Evolutionary conservation across 441 rosid species (phyloP).

Genomic region (Populus tomentosa): DNA sequence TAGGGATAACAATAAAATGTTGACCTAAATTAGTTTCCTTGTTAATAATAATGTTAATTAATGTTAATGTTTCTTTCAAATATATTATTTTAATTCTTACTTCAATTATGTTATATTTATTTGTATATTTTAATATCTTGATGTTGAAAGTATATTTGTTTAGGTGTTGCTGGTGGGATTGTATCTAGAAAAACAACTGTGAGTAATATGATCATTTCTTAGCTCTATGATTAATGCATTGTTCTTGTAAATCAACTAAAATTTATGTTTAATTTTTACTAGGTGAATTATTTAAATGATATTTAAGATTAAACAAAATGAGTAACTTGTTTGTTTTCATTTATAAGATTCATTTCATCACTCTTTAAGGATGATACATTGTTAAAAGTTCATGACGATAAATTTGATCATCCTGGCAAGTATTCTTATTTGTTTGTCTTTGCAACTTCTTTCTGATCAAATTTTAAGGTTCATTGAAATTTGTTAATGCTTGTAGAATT

Average conservation of each 20-base stretch:
- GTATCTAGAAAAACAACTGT: slow-evolving; percentile 96
- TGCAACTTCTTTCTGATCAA: background rate
- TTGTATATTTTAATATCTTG: background rate
- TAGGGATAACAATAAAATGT: too few species aligned
- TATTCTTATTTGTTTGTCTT: background rate
- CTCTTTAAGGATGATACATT: slow-evolving; percentile 47
- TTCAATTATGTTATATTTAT: background rate
- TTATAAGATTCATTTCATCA: slow-evolving; percentile 82
- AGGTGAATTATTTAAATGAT: background rate
- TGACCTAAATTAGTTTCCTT: too few species aligned
- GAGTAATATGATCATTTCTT: slow-evolving; percentile 85
- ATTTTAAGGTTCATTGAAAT: background rate
- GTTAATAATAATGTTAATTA: too few species aligned
- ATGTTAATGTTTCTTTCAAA: too few species aligned
- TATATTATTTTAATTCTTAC: background rate
- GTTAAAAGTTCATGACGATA: slow-evolving; percentile 71
- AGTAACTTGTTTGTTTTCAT: too few species aligned
- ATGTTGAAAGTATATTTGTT: background rate
- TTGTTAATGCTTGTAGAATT: background rate
- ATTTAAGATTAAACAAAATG: background rate
- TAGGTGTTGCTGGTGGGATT: slow-evolving; percentile 88
- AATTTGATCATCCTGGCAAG: slow-evolving; percentile 96
- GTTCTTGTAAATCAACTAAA: slow-evolving; percentile 77
- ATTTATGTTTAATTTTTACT: background rate
- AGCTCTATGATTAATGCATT: slow-evolving; percentile 75